Conservation (phyloP, 2,329 filamentous ascomycete species). For the Aspergillus sp. region DNA sequence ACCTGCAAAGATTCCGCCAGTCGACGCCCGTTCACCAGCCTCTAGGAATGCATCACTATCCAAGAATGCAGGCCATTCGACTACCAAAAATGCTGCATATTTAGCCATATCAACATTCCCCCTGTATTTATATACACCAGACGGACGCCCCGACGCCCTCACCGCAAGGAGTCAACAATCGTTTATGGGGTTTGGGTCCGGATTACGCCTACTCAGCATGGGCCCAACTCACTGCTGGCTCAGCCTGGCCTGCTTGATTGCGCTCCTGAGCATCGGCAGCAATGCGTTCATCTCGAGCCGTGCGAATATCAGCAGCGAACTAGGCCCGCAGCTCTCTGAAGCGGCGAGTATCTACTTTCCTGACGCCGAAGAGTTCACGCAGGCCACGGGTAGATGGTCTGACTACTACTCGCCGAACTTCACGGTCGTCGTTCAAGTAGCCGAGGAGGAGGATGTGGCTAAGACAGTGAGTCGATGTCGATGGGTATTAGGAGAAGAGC, state of each 20-base stretch:
- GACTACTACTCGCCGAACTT: slow-evolving; percentile 14
- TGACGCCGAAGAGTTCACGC: neutral
- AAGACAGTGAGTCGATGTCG: slow-evolving; percentile 11
- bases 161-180: neutral
- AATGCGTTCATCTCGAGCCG: neutral
- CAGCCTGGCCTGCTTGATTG: neutral
- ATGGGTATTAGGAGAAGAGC: neutral
- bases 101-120: slow-evolving; percentile 6
- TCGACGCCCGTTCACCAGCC: neutral
- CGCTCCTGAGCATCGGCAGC: neutral
- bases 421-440: slow-evolving; percentile 21
- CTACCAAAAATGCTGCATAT: slow-evolving; percentile 6
- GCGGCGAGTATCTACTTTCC: slow-evolving; percentile 18
- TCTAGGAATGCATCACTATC: neutral
- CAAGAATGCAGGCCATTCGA: slow-evolving; percentile 1
- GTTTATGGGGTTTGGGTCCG: neutral
- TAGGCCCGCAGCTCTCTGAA: slow-evolving; percentile 12
- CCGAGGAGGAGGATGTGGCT: slow-evolving; percentile 18
- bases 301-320: neutral
- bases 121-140: slow-evolving; percentile 1
- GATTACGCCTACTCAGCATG: neutral
- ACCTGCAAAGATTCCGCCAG: neutral
- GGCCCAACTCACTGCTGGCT: neutral
- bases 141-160: neutral
- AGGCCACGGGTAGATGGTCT: slow-evolving; percentile 20